Conservation (phyloP, 306 rosid genomes). For the Fragaria ananassa region DNA sequence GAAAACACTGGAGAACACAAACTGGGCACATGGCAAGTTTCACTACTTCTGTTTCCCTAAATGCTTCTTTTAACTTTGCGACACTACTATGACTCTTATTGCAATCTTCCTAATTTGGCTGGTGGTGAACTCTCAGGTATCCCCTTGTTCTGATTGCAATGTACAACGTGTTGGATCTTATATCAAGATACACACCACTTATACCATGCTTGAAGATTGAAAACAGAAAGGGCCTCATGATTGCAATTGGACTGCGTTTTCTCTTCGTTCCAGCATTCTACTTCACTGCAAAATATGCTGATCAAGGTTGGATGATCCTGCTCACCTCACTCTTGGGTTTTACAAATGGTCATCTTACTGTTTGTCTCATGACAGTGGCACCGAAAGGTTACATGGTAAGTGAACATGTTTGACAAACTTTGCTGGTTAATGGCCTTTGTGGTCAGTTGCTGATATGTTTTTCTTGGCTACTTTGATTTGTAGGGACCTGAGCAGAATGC, state of each 20-base stretch:
- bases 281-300: constrained; percentile 77
- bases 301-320: constrained; percentile 81
- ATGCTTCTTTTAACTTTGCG: not conserved
- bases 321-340: constrained; percentile 66
- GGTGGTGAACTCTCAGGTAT: constrained; percentile 51
- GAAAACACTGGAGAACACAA: constrained; percentile 81
- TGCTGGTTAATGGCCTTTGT: not conserved
- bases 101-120: not conserved
- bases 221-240: constrained; percentile 57
- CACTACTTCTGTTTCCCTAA: not conserved
- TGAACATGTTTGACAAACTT: not conserved
- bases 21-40: constrained; percentile 68
- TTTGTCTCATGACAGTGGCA: constrained; percentile 69
- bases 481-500: constrained; percentile 97
- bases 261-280: constrained; percentile 74
- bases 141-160: constrained; percentile 62
- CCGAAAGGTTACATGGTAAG: constrained; percentile 73
- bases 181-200: constrained; percentile 67
- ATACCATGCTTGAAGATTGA: constrained; percentile 53
- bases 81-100: not conserved
- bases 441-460: not conserved
- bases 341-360: constrained; percentile 77
- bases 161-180: constrained; percentile 58
- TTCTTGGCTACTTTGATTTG: constrained; percentile 3
- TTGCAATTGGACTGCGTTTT: constrained; percentile 43